Evolutionary conservation across 202 grass and related monocot genomes (phyloP), one percentile per base, ranked within the genome.

Genomic region (Bolboschoenoplectus hybrid): DNA sequence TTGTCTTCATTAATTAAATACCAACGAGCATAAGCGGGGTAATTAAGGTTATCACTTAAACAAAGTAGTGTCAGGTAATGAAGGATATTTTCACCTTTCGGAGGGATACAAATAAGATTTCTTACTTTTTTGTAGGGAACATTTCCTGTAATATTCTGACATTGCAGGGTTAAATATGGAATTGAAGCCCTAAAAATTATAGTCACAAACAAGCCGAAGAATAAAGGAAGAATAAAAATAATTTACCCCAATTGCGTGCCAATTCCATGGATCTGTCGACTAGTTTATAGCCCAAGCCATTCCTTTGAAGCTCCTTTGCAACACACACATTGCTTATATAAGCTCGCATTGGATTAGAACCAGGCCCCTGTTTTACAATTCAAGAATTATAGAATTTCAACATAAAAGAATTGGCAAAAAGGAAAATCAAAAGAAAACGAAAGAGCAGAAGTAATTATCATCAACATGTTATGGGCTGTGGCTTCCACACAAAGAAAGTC

Each of bases 291-390:
- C 93, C 95, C 74, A 95, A 82, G 19, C 95, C 89, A 63, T 93
- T 93, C 84, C 90, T 95, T 62, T 95, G 91, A 74, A 93, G 80
- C 91, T 98, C 93, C 84, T 93, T 92, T 19, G 95, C 92, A 11
- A 95, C 91, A 87, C 90, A 98, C 20, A 93, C 90, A 86, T 93
- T 98, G 68, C 88, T 95, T 63, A 95, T 80, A 63, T 98, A 95
- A 41, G 87, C 93, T 65, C 93, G 90, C 26, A 71, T 91, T 58
- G 89, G 85, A 74, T 80, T 89, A 71, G 86, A 85, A 82, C 92
- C 89, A 45, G 85, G 44, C 68, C 89, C 93, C 96, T 98, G 87
- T 78, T 84, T 73, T 49, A 81, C 17, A 86, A 26, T 58, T 49
- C 8, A 73, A 85, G 49, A 81, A 72, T 70, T 43, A 74, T 45